These are phyloP conservation scores for Beauveria rudraprayagi DNA, from an alignment of 2,329 filamentous ascomycete genomes.

Conservation along the genomic window DNA sequence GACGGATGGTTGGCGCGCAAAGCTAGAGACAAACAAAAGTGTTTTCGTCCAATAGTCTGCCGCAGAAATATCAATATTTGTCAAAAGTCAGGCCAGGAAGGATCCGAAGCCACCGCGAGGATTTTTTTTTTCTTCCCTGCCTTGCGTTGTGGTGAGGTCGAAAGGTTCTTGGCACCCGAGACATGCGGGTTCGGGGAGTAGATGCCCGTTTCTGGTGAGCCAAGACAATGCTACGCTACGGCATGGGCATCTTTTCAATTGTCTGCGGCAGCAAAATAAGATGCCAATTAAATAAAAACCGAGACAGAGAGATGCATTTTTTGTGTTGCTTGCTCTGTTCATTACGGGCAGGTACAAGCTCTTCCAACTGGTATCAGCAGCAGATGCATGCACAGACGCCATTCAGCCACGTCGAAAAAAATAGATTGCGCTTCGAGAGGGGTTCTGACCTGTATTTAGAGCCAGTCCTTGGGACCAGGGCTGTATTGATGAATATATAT, in stretches of 20 bases:
- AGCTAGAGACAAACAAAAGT: too few species aligned
- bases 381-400: not conserved
- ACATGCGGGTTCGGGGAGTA: not conserved
- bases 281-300: too few species aligned
- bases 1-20: too few species aligned
- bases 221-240: too few species aligned
- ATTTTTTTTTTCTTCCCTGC: not conserved
- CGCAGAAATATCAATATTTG: too few species aligned
- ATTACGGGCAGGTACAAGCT: not conserved
- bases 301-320: too few species aligned
- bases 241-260: too few species aligned
- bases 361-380: not conserved
- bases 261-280: too few species aligned
- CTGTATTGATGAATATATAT: not conserved
- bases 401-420: not conserved
- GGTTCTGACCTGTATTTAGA: too few species aligned
- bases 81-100: too few species aligned
- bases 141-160: not conserved
- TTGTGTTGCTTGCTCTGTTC: too few species aligned
- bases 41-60: too few species aligned
- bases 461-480: not conserved
- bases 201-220: not conserved
- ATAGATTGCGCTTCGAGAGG: not conserved
- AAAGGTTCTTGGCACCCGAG: not conserved
- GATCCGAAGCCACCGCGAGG: not conserved